These are phyloP conservation scores for Oryza glumipatula DNA, from an alignment of 176 grass and related monocot genomes.

Conservation along the genomic window DNA sequence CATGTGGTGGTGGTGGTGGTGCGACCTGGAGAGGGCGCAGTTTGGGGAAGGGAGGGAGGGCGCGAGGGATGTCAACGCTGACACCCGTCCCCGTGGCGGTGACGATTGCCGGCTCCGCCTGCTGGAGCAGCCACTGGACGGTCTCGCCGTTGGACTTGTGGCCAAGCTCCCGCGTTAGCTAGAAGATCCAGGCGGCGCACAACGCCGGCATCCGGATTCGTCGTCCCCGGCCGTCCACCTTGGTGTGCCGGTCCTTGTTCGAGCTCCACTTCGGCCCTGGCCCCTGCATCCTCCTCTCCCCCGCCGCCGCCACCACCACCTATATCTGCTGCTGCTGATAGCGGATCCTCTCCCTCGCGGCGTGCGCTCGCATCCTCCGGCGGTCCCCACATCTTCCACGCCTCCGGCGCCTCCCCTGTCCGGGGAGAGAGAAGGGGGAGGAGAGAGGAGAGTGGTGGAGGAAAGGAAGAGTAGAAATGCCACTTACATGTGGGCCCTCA, in stretches of 20 bases:
- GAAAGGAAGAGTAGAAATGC: no score
- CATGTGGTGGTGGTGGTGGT: constrained; percentile 63
- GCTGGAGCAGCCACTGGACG: constrained; percentile 86
- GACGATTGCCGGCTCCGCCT: constrained; percentile 78
- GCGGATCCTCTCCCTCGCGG: background rate
- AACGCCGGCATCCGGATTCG: constrained; percentile 88
- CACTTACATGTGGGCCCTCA: no score
- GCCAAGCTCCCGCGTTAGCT: constrained; percentile 76
- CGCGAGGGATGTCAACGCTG: constrained; percentile 60
- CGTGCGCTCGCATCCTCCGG: no score
- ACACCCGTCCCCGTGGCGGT: constrained; percentile 76
- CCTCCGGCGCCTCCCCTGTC: no score
- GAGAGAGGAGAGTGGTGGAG: no score
- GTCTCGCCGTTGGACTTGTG: constrained; percentile 91
- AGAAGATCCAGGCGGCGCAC: constrained; percentile 84
- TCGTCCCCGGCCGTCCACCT: constrained; percentile 73
- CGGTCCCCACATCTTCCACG: no score
- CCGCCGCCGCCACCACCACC: constrained; percentile 23
- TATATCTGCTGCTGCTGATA: constrained; percentile 33
- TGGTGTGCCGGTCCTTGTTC: constrained; percentile 91
- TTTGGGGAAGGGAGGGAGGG: constrained; percentile 52
- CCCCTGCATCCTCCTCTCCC: constrained; percentile 53
- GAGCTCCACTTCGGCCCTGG: constrained; percentile 76
- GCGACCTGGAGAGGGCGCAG: constrained; percentile 45
- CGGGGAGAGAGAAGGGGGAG: no score